Evolutionary conservation across 257 asterid species (phyloP), one percentile per base, ranked within the genome.

Genomic region (Cordia subcordata): DNA sequence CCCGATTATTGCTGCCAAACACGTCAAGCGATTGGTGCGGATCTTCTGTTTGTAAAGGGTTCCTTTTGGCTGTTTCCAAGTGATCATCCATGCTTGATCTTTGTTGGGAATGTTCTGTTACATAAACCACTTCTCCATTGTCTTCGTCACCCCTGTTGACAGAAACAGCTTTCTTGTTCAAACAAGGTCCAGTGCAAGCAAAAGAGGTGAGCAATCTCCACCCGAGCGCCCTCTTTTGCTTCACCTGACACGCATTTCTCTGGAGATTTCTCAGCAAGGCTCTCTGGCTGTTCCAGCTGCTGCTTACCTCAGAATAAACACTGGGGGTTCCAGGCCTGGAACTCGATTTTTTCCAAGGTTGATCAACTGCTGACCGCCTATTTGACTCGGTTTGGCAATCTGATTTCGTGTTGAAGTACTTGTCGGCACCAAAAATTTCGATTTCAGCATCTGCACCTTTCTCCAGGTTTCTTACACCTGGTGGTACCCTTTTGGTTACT

Each of bases 361-460:
- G 65, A 69, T 37, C 65, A 33, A 32, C 35, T 1, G 65, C 6
- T 47, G 53, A 14, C 20, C 20, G 19, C 22, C 17, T 47, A 47
- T 15, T 47, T 47, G 53, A 21, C 16, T 47, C 20, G 17, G 53
- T 47, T 47, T 47, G 20, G 17, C 12, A 65, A 51, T 84, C 86
- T 21, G 73, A 39, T 57, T 79, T 82, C 89, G 71, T 82, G 81
- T 76, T 82, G 72, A 79, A 85, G 75, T 82, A 85, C 72, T 69
- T 76, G 32, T 82, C 89, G 5, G 94, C 94, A 10, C 81, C 76
- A 61, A 85, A 85, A 1, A 85, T 79, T 45, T 80, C 70, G 49
- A 79, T 70, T 57, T 85, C 87, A 1, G 73, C 63, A 8, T 78
- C 80, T 61, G 47, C 22, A 15, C 15, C 53, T 27, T 53, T 20